Evolutionary conservation across 345 rosid genomes (phyloP).

Genomic region (Dipteronia dyeriana): DNA sequence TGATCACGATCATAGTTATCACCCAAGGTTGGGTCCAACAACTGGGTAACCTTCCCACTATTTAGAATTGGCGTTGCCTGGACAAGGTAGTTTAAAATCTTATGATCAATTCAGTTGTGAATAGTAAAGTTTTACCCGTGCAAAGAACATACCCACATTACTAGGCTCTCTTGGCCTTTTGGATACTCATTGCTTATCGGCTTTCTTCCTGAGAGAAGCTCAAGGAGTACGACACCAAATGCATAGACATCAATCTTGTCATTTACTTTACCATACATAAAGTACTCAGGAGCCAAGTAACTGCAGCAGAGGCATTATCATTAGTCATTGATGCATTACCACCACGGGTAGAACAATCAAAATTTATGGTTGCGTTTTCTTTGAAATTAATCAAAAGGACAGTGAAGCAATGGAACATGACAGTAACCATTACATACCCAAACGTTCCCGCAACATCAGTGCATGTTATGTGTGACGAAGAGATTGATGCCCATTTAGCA

Average conservation of each 20-base stretch:
- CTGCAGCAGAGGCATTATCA: slow-evolving; percentile 42
- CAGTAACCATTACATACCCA: slow-evolving; percentile 53
- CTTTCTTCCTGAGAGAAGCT: slow-evolving; percentile 87
- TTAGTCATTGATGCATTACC: slow-evolving; percentile 12
- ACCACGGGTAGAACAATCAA: slow-evolving; percentile 18
- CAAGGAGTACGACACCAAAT: slow-evolving; percentile 92
- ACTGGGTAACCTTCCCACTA: slow-evolving; percentile 56
- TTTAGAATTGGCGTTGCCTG: slow-evolving; percentile 87
- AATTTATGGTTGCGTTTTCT: neutral
- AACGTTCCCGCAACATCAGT: slow-evolving; percentile 93
- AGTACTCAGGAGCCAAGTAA: slow-evolving; percentile 97
- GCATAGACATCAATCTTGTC: slow-evolving; percentile 95
- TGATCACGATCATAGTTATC: slow-evolving; percentile 41
- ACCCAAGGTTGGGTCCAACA: slow-evolving; percentile 60
- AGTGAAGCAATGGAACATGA: neutral
- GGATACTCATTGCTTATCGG: slow-evolving; percentile 68
- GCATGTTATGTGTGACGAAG: slow-evolving; percentile 64
- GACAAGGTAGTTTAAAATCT: slow-evolving; percentile 13
- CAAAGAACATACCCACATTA: slow-evolving; percentile 80
- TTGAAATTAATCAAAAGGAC: neutral
- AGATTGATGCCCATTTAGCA: slow-evolving; percentile 69
- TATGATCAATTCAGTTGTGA: neutral
- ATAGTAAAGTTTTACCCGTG: neutral
- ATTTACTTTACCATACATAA: slow-evolving; percentile 87
- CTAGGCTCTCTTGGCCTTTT: slow-evolving; percentile 85